Percentiles rank a stretch among this genome's conserved stretches.
Conservation (phyloP, 2,329 filamentous ascomycete genomes). For the Aureobasidium musti region DNA sequence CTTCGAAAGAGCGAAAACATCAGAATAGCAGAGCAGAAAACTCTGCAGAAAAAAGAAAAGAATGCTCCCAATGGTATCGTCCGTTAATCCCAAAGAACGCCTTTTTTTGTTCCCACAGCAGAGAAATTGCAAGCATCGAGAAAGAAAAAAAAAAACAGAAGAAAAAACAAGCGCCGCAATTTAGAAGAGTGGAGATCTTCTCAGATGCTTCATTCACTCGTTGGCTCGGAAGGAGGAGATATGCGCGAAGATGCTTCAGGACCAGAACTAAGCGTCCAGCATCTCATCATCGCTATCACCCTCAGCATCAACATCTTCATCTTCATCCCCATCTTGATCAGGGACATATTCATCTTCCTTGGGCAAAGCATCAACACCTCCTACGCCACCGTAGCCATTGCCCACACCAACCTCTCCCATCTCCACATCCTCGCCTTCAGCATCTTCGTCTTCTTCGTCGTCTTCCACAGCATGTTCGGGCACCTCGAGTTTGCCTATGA, state of each 20-base stretch:
- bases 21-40: background rate
- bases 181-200: too few relatives aligned
- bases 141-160: too few relatives aligned
- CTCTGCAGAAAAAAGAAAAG: background rate
- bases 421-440: slow-evolving; percentile 36
- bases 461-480: slow-evolving; percentile 32
- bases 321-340: slow-evolving; percentile 31
- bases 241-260: background rate
- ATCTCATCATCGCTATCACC: slow-evolving; percentile 38
- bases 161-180: background rate
- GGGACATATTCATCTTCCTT: slow-evolving; percentile 31
- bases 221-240: too few relatives aligned
- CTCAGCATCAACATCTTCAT: slow-evolving; percentile 33
- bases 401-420: slow-evolving; percentile 37
- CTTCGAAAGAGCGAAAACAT: too few relatives aligned
- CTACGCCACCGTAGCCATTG: slow-evolving; percentile 34
- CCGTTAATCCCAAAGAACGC: background rate
- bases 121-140: too few relatives aligned
- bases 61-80: slow-evolving; percentile 2
- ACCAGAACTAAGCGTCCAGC: background rate
- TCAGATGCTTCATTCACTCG: too few relatives aligned
- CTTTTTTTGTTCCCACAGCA: background rate
- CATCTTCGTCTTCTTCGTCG: slow-evolving; percentile 38
- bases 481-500: slow-evolving; percentile 17
- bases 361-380: slow-evolving; percentile 4